Conservation (phyloP, 2,329 filamentous ascomycete genomes). For the Alternaria consortialis region DNA sequence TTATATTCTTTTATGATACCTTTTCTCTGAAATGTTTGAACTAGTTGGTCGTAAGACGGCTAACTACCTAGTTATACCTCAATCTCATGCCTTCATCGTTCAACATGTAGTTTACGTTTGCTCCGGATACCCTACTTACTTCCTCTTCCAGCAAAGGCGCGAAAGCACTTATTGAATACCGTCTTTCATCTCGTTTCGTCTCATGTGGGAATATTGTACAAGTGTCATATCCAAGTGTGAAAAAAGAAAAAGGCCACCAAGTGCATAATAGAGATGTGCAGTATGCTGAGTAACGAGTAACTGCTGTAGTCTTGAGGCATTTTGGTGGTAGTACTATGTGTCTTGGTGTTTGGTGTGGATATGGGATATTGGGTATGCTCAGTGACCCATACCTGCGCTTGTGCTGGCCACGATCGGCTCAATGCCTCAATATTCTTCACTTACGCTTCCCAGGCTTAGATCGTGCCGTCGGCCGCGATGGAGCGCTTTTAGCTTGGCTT, state of each 20-base stretch:
- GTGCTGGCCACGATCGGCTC: neutral
- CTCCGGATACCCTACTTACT: neutral
- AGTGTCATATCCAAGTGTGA: neutral
- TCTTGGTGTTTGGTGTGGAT: too few relatives aligned
- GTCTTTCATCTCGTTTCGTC: neutral
- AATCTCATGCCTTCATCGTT: neutral
- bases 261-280: neutral
- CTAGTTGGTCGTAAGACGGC: neutral
- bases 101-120: neutral
- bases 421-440: neutral
- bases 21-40: neutral
- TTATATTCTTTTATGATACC: neutral
- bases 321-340: too few relatives aligned
- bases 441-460: neutral
- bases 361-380: too few relatives aligned
- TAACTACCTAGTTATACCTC: neutral
- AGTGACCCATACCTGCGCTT: too few relatives aligned
- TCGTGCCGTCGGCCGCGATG: slow-evolving; percentile 25
- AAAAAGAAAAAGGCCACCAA: neutral
- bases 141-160: neutral
- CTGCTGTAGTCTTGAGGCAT: neutral
- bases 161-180: neutral
- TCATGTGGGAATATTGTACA: neutral
- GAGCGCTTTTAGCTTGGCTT: slow-evolving; percentile 40
- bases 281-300: neutral